A percentile compares a stretch with the other conserved stretches of the same genome.
Conservation (phyloP, 1,139 yeast genomes). For the Pichia sp. region DNA sequence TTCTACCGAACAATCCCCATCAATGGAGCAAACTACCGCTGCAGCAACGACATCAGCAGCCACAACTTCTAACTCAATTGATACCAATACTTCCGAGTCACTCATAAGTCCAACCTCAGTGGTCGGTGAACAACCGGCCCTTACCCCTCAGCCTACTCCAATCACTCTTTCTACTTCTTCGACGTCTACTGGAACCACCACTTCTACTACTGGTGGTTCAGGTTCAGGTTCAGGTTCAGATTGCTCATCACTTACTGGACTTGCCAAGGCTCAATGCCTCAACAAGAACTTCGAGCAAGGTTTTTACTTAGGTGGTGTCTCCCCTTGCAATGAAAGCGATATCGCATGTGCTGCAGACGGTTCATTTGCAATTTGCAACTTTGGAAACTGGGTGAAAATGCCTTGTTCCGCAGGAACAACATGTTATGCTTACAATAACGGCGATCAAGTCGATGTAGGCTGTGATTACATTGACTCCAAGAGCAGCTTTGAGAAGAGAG, state of each 20-base stretch:
- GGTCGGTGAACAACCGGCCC: background rate
- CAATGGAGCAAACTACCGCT: background rate
- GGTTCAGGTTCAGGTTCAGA: conserved; percentile 18
- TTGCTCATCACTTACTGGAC: conserved; percentile 36
- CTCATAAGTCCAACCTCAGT: background rate
- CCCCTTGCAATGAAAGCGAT: conserved; percentile 46
- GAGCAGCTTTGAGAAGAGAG: conserved; percentile 29
- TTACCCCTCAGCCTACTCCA: background rate
- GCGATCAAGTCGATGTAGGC: conserved; percentile 36
- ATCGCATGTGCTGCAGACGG: conserved; percentile 47
- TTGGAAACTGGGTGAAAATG: conserved; percentile 50
- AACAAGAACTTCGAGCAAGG: conserved; percentile 36
- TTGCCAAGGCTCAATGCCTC: conserved; percentile 37
- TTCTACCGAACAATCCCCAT: no score
- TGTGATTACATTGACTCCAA: conserved; percentile 34
- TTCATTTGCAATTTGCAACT: conserved; percentile 49
- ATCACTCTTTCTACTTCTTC: conserved; percentile 6
- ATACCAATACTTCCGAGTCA: background rate
- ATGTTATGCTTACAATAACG: conserved; percentile 46
- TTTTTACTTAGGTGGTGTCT: conserved; percentile 31
- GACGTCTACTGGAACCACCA: conserved; percentile 2
- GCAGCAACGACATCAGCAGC: background rate
- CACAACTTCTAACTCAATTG: background rate
- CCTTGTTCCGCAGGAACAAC: conserved; percentile 57
- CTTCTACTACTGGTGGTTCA: conserved; percentile 7